Evolutionary conservation across 2,329 filamentous ascomycete genomes (phyloP).

Genomic region (Cladophialophora psammophila): DNA sequence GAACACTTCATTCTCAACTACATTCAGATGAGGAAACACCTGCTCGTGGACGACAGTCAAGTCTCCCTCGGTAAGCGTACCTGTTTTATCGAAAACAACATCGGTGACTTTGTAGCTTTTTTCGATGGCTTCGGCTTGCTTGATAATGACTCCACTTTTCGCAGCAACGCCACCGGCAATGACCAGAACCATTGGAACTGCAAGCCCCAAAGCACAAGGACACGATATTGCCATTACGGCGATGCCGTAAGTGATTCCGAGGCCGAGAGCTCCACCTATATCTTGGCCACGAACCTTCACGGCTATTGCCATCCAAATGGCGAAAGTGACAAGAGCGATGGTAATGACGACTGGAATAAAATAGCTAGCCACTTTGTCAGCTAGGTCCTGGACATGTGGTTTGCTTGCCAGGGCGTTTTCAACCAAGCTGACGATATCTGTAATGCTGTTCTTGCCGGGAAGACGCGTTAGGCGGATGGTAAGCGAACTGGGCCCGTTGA

Average conservation of each 20-base stretch:
- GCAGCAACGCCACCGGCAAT: slow-evolving; percentile 73
- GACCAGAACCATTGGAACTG: slow-evolving; percentile 79
- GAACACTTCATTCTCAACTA: not conserved
- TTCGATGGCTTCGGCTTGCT: slow-evolving; percentile 70
- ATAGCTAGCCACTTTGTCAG: slow-evolving; percentile 70
- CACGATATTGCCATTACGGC: slow-evolving; percentile 77
- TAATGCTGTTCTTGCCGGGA: slow-evolving; percentile 76
- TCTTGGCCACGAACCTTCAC: slow-evolving; percentile 47
- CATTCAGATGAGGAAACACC: slow-evolving; percentile 12
- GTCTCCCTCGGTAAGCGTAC: slow-evolving; percentile 72
- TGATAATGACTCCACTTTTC: slow-evolving; percentile 71
- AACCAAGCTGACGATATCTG: slow-evolving; percentile 71
- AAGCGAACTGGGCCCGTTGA: slow-evolving; percentile 63
- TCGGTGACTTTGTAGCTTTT: slow-evolving; percentile 67
- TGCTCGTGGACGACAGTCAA: slow-evolving; percentile 49
- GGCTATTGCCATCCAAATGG: slow-evolving; percentile 70
- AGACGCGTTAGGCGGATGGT: slow-evolving; percentile 64
- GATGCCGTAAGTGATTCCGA: slow-evolving; percentile 74
- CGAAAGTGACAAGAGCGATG: slow-evolving; percentile 66
- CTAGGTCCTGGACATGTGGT: slow-evolving; percentile 71
- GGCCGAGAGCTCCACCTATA: slow-evolving; percentile 59
- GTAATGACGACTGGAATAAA: slow-evolving; percentile 72
- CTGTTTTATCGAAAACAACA: slow-evolving; percentile 82
- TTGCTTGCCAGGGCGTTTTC: slow-evolving; percentile 73
- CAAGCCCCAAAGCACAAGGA: slow-evolving; percentile 77